Percentiles rank a stretch among this genome's conserved stretches.
Evolutionary conservation across 495 filamentous ascomycete genomes (phyloP).

Genomic region (Friedmanniomyces simplex): DNA sequence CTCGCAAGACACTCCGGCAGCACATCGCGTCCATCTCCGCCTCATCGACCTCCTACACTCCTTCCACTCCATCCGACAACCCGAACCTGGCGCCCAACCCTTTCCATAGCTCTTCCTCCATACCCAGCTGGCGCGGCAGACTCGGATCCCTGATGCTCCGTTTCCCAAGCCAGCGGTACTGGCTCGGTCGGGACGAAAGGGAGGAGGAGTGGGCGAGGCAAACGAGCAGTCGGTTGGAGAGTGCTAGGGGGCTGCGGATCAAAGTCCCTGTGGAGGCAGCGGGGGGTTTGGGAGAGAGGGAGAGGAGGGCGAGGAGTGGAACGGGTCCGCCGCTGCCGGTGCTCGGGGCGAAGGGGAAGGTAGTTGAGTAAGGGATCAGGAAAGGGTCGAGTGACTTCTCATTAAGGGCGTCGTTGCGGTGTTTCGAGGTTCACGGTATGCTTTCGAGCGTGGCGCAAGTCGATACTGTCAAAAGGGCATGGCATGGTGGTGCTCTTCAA

Average conservation of each 20-base stretch:
- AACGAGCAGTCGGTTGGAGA: slow-evolving; percentile 46
- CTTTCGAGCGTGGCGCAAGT: too few species aligned
- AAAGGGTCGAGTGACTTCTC: too few species aligned
- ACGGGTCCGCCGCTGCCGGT: slow-evolving; percentile 46
- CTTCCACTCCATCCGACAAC: slow-evolving; percentile 32
- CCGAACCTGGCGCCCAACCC: slow-evolving; percentile 52
- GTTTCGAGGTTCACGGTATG: too few species aligned
- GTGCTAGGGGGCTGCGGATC: slow-evolving; percentile 10
- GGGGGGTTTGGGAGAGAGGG: slow-evolving; percentile 50
- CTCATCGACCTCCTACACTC: slow-evolving; percentile 9
- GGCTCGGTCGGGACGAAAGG: slow-evolving; percentile 49
- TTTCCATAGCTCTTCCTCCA: slow-evolving; percentile 40
- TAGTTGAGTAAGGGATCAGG: too few species aligned
- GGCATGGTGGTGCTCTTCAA: not conserved
- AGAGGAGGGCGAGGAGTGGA: slow-evolving; percentile 56
- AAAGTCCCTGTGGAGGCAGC: slow-evolving; percentile 6
- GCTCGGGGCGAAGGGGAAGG: not conserved
- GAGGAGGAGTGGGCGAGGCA: slow-evolving; percentile 48
- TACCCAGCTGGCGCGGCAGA: slow-evolving; percentile 59
- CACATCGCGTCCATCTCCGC: slow-evolving; percentile 28
- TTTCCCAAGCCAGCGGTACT: slow-evolving; percentile 55
- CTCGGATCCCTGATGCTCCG: slow-evolving; percentile 63
- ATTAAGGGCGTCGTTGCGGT: too few species aligned
- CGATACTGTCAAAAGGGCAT: too few species aligned
- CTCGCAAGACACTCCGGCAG: slow-evolving; percentile 57